Percentiles rank a stretch among this genome's conserved stretches.
These are phyloP conservation scores for Cystobasidiaceae sp. DNA, from an alignment of 1,284 basidiomycete genomes.

Conservation along the genomic window DNA sequence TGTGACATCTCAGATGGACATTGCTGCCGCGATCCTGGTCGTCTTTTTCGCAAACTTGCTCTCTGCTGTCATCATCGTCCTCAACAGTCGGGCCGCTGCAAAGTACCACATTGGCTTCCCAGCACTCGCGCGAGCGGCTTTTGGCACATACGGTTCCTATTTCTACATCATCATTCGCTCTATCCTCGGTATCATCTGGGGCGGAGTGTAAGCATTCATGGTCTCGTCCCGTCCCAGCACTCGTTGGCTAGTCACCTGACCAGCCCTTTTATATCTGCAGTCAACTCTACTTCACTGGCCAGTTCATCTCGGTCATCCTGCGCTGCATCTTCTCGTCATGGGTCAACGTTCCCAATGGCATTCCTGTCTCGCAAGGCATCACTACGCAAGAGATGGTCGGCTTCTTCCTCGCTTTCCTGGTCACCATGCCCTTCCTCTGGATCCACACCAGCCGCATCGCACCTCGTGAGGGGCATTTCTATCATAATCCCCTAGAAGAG, in stretches of 20 bases:
- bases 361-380: constrained; percentile 40
- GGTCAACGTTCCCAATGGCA: constrained; percentile 41
- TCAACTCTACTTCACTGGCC: constrained; percentile 40
- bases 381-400: constrained; percentile 42
- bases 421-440: constrained; percentile 43
- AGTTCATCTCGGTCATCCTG: constrained; percentile 44
- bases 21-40: constrained; percentile 20
- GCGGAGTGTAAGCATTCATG: constrained; percentile 43
- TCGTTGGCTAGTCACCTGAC: too few species aligned
- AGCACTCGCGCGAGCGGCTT: constrained; percentile 41
- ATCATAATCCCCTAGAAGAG: too few species aligned
- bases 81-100: constrained; percentile 42
- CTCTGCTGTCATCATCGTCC: constrained; percentile 28
- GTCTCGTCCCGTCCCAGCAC: too few species aligned
- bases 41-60: constrained; percentile 31
- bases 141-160: constrained; percentile 45
- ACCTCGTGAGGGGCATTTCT: constrained; percentile 29
- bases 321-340: constrained; percentile 40
- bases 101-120: constrained; percentile 47
- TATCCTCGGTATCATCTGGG: constrained; percentile 45
- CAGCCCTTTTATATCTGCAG: constrained; percentile 27
- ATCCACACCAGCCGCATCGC: constrained; percentile 40
- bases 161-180: constrained; percentile 45
- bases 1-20: background rate
- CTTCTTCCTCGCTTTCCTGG: constrained; percentile 44